Evolutionary conservation across 805 yeast genomes (phyloP).

Genomic region (Candida adriatica): DNA sequence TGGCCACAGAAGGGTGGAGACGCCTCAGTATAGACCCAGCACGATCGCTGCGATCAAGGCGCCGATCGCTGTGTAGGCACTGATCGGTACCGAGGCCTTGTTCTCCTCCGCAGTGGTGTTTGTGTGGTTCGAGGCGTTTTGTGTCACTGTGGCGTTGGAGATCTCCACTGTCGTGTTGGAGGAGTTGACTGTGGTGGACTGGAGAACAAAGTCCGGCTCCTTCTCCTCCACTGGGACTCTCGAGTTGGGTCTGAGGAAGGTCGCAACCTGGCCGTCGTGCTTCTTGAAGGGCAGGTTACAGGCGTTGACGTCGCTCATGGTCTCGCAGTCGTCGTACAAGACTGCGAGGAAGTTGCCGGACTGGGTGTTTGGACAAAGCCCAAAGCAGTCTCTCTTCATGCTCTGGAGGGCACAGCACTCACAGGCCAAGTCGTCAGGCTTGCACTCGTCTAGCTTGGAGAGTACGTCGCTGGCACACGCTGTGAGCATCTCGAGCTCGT

Average conservation of each 20-base stretch:
- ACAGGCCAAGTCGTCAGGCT: conserved; percentile 47
- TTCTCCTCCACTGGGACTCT: conserved; percentile 22
- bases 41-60: no score
- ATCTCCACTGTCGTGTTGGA: conserved; percentile 7
- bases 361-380: conserved; percentile 41
- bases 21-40: no score
- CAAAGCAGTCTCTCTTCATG: conserved; percentile 38
- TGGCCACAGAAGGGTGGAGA: no score
- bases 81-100: no score
- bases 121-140: conserved; percentile 1
- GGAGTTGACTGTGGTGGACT: conserved; percentile 16
- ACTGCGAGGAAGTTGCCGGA: conserved; percentile 40
- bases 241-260: conserved; percentile 21
- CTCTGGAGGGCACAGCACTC: conserved; percentile 51
- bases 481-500: conserved; percentile 36
- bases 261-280: conserved; percentile 28
- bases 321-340: conserved; percentile 38
- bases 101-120: conserved; percentile 5
- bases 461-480: conserved; percentile 42
- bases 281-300: conserved; percentile 44
- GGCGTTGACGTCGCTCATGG: conserved; percentile 42
- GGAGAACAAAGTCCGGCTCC: conserved; percentile 20
- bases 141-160: neutral
- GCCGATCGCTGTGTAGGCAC: no score
- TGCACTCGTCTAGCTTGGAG: conserved; percentile 40